A percentile compares a stretch with the other conserved stretches of the same genome.
Conservation (phyloP, 441 rosid genomes). For the Theobroma grandiflorum region DNA sequence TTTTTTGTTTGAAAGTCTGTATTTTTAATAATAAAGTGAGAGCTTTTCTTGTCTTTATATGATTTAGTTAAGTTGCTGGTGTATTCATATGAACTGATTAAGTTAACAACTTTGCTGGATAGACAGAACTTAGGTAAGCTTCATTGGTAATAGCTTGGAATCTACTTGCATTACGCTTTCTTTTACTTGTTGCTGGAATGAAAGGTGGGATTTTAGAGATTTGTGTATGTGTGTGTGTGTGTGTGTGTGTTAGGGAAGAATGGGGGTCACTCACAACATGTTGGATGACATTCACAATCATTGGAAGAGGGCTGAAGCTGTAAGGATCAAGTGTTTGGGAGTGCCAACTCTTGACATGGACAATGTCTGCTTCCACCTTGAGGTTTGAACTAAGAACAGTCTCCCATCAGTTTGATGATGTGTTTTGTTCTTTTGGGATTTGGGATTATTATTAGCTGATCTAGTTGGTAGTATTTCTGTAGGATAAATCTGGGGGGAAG, state of each 20-base stretch:
- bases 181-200: slow-evolving; percentile 4
- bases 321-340: slow-evolving; percentile 93
- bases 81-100: too few relatives aligned
- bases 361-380: slow-evolving; percentile 82
- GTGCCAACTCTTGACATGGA: slow-evolving; percentile 93
- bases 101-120: background rate
- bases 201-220: background rate
- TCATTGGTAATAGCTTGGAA: background rate
- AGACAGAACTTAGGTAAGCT: background rate
- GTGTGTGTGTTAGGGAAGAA: slow-evolving; percentile 64
- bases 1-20: background rate
- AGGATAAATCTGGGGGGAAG: slow-evolving; percentile 91
- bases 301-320: slow-evolving; percentile 90
- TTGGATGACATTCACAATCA: slow-evolving; percentile 89
- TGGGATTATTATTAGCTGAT: slow-evolving; percentile 33
- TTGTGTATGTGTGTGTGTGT: too few relatives aligned
- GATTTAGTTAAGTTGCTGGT: background rate
- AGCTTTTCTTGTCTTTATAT: background rate
- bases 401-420: background rate
- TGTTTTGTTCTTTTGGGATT: slow-evolving; percentile 21
- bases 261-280: slow-evolving; percentile 94
- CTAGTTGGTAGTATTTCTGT: slow-evolving; percentile 33
- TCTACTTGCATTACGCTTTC: background rate
- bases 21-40: background rate
- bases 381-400: slow-evolving; percentile 48